Conservation (phyloP, 2,329 filamentous ascomycete species). For the Penicillium hordei region DNA sequence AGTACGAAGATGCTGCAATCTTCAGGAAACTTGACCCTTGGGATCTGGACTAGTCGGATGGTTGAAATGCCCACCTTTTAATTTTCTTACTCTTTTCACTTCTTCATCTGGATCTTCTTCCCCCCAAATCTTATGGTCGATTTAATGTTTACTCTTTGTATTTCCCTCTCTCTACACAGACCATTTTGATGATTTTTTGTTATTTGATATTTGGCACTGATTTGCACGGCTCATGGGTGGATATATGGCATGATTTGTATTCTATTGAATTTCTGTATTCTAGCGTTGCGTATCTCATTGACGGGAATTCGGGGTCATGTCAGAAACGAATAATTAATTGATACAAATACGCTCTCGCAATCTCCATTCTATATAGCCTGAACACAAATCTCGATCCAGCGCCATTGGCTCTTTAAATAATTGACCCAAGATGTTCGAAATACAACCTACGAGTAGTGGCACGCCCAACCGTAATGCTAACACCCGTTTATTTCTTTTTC, state of each 20-base stretch:
- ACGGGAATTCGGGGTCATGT: not conserved
- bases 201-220: constrained; percentile 8
- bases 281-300: constrained; percentile 22
- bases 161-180: constrained; percentile 8
- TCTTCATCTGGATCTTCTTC: not conserved
- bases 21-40: constrained; percentile 27
- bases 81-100: not conserved
- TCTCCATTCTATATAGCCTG: not conserved
- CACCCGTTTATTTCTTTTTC: constrained; percentile 4
- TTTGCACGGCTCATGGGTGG: constrained; percentile 14
- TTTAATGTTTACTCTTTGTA: constrained; percentile 18
- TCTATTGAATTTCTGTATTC: constrained; percentile 16
- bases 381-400: too few species aligned
- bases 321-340: constrained; percentile 6
- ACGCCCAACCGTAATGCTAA: not conserved
- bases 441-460: not conserved
- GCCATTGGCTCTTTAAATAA: not conserved
- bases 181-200: constrained; percentile 7
- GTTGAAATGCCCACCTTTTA: not conserved
- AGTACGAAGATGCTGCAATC: constrained; percentile 23
- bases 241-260: constrained; percentile 10
- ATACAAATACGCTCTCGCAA: not conserved
- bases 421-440: not conserved
- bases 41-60: constrained; percentile 28
- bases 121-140: constrained; percentile 3